phyloP scores from a whole-genome alignment of 2,329 filamentous ascomycete genomes.

The Whalleya microplaca region DNA sequence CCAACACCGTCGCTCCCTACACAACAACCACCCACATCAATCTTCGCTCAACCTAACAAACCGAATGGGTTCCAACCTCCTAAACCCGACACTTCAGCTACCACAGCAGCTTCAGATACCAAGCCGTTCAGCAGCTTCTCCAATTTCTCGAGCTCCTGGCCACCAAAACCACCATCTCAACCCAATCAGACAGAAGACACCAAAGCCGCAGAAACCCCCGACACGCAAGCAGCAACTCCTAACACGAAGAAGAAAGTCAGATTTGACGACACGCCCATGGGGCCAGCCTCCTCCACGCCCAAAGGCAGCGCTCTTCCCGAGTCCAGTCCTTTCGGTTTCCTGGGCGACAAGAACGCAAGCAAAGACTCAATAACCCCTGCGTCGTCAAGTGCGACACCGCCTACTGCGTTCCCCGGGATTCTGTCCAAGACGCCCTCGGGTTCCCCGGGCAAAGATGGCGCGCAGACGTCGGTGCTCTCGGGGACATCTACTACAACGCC shows the following conservation, averaged over 20 bases:
- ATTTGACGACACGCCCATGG: constrained; percentile 12
- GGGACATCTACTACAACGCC: constrained; percentile 5
- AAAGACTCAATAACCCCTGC: constrained; percentile 4
- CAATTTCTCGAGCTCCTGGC: background rate
- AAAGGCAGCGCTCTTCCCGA: background rate
- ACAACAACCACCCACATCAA: constrained; percentile 3
- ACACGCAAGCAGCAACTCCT: background rate
- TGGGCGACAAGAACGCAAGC: constrained; percentile 7
- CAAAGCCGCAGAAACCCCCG: background rate
- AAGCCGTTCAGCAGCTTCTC: background rate
- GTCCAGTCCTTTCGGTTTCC: constrained; percentile 16
- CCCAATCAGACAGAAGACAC: background rate
- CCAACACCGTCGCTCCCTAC: background rate
- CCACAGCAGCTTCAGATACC: background rate
- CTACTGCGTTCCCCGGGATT: constrained; percentile 2
- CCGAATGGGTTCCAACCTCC: background rate
- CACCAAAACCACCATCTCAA: background rate
- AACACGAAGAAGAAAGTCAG: constrained; percentile 18
- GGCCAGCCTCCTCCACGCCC: background rate
- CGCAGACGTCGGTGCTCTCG: constrained; percentile 1
- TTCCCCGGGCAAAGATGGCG: constrained; percentile 1
- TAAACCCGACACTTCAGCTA: background rate
- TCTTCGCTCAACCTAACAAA: constrained; percentile 5
- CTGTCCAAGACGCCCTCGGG: background rate
- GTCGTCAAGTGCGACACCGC: background rate